Base-by-base conservation (phyloP, 768 basidiomycete species). In the Suillus subaureus region DNA sequence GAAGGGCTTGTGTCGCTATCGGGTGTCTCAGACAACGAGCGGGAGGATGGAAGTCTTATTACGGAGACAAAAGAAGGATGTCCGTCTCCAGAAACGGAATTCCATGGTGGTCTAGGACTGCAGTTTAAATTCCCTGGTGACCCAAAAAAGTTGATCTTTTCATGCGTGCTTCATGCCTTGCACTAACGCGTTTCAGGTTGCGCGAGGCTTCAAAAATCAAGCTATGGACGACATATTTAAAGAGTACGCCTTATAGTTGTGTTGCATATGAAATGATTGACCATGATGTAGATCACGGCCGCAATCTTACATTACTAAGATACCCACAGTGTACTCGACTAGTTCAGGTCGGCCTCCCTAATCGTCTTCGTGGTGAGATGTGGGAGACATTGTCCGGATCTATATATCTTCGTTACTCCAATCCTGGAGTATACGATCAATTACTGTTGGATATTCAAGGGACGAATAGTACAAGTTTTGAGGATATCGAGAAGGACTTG, bases 311-410 rank as follows among this genome's bases (percentile, higher is more conserved):
- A 0, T 85, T 99, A 33, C 82, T 99, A 23, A 92, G 97, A 39
- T 99, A 98, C 77, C 97, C 97, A 0, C 92, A 96, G 76, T 96
- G 94, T 73, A 97, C 96, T 49, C 91, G 97, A n/a, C 86, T 99
- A 33, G 91, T 99, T 1, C 97, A 97, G 79, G 97, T 99, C 62
- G 97, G 97, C 56, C 83, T 99, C 4, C 97, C 97, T 2, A 97
- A 96, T 70, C 84, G 95, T 21, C 83, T 99, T 11, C 87, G 97
- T 28, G 97, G 97, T 16, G 97, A 99, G 76, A 91, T 99, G 81
- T 99, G 97, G 97, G 97, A 99, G 78, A 92, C 94, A 0, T 84
- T 98, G 15, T 97, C 96, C 5, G 97, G 97, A 0, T 97, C 96
- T 6, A 81, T 98, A 62, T 97, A 89, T 77, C 87, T 97, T 21